These are phyloP conservation scores for rapeseed (Brassica napus) DNA, from an alignment of 345 rosid species.

Conservation along the genomic window DNA sequence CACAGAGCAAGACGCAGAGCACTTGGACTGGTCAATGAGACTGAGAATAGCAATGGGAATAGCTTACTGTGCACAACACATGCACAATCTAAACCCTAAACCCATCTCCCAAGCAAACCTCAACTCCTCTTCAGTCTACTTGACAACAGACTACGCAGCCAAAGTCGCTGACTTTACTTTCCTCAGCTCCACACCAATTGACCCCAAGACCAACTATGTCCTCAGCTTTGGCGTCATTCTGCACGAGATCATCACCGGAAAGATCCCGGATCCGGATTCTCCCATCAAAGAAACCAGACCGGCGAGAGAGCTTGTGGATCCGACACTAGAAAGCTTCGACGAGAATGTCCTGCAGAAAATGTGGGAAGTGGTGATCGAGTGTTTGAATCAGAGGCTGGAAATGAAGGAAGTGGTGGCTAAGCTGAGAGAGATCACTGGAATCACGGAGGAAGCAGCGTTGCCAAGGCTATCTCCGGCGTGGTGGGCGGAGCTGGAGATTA, in stretches of 20 bases:
- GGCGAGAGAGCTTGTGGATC: conserved; percentile 57
- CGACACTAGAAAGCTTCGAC: conserved; percentile 51
- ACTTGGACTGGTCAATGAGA: conserved; percentile 82
- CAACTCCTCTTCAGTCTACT: conserved; percentile 65
- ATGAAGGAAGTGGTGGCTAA: conserved; percentile 60
- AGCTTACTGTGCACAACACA: conserved; percentile 85
- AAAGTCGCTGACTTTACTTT: conserved; percentile 80
- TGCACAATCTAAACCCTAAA: conserved; percentile 68
- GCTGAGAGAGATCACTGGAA: conserved; percentile 71
- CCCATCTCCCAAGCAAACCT: conserved; percentile 62
- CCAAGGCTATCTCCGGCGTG: conserved; percentile 86
- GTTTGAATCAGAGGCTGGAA: conserved; percentile 56
- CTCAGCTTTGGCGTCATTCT: conserved; percentile 67
- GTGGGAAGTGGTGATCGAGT: conserved; percentile 58
- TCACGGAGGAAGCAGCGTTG: conserved; percentile 68
- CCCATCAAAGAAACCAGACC: conserved; percentile 46
- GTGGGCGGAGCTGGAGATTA: conserved; percentile 99
- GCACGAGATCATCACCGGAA: conserved; percentile 79
- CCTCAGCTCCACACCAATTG: conserved; percentile 45
- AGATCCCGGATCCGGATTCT: conserved; percentile 52
- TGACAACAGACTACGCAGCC: conserved; percentile 88
- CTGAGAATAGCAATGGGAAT: conserved; percentile 82
- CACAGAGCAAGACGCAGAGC: conserved; percentile 83
- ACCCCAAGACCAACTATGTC: conserved; percentile 47
- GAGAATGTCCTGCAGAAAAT: conserved; percentile 56